Evolutionary conservation across 768 basidiomycete species (phyloP).

Genomic region (Leccinum ochraceum): DNA sequence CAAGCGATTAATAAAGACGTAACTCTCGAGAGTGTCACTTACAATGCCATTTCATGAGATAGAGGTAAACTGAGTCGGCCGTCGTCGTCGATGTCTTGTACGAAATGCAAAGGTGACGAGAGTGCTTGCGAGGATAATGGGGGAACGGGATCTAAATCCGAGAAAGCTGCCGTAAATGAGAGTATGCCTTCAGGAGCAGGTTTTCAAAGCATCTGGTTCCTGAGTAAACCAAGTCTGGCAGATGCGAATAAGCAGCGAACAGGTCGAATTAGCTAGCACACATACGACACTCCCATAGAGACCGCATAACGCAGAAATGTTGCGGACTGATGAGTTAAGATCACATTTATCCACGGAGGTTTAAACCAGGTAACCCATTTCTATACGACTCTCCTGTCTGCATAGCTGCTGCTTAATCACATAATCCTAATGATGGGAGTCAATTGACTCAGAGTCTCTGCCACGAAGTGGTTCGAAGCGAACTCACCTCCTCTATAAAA

Average conservation of each 20-base stretch:
- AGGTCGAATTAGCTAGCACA: slow-evolving; percentile 13
- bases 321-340: slow-evolving; percentile 69
- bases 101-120: slow-evolving; percentile 47
- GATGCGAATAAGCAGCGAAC: slow-evolving; percentile 9
- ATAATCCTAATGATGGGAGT: slow-evolving; percentile 35
- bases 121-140: slow-evolving; percentile 42
- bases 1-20: slow-evolving; percentile 7
- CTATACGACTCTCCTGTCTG: slow-evolving; percentile 78
- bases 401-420: slow-evolving; percentile 52
- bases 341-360: slow-evolving; percentile 57
- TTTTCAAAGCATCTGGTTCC: slow-evolving; percentile 70
- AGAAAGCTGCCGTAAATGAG: slow-evolving; percentile 50
- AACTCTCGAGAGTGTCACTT: slow-evolving; percentile 31
- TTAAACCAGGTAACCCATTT: slow-evolving; percentile 64
- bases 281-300: slow-evolving; percentile 87
- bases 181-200: slow-evolving; percentile 49
- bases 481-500: slow-evolving; percentile 50
- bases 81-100: slow-evolving; percentile 38
- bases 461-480: not conserved
- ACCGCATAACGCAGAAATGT: slow-evolving; percentile 71
- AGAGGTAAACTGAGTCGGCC: slow-evolving; percentile 71
- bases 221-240: slow-evolving; percentile 81
- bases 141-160: slow-evolving; percentile 50
- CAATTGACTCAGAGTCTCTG: slow-evolving; percentile 7
- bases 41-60: slow-evolving; percentile 89